Evolutionary conservation across 139 green algal species (phyloP), one percentile per base, ranked within the genome.

Genomic region (Nannochloris sp.): DNA sequence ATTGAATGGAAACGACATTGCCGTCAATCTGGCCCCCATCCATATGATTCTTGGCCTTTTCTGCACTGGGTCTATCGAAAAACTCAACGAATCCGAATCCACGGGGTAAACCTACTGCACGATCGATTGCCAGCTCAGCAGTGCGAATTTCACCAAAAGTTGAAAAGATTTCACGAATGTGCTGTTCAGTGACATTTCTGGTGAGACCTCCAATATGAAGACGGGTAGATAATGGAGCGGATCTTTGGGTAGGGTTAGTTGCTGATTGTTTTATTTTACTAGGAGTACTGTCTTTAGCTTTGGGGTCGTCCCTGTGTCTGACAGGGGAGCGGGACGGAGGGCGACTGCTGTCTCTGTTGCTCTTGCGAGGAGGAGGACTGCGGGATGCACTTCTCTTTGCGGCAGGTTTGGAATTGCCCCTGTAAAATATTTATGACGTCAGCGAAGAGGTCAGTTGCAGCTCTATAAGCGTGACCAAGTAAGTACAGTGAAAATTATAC

Each of bases 1-100:
- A 48, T 42, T 66, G 54, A 35, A 78, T 59, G 2, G 65, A 68
- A 29, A 94, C 72, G 0, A 82, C 39, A 54, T 83, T 89, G 14
- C 89, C 89, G 67, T 96, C 89, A 4, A 96, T 75, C 70, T 96
- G 89, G 2, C 80, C 89, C 4, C 82, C 87, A 51, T 95, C 74
- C 89, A 96, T 92, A 74, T 87, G 76, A n/a, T 86, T 71, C n/a
- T 76, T 56, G 1, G 89, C 88, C 55, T 81, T 83, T 59, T 90
- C 79, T 19, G 88, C 89, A 33, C 83, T 80, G 25, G 75, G 77
- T 1, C 65, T 35, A 7, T 53, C 70, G 32, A 79, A 73, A 60
- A 72, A 95, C 67, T 90, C 87, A n/a, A 96, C 79, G 53, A 89
- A 81, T 1, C 83, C 88, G 77, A 89, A 96, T 23, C 89, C 89